phyloP scores from a whole-genome alignment of 169 alveolate species.

The Toxoplasma gondii region DNA sequence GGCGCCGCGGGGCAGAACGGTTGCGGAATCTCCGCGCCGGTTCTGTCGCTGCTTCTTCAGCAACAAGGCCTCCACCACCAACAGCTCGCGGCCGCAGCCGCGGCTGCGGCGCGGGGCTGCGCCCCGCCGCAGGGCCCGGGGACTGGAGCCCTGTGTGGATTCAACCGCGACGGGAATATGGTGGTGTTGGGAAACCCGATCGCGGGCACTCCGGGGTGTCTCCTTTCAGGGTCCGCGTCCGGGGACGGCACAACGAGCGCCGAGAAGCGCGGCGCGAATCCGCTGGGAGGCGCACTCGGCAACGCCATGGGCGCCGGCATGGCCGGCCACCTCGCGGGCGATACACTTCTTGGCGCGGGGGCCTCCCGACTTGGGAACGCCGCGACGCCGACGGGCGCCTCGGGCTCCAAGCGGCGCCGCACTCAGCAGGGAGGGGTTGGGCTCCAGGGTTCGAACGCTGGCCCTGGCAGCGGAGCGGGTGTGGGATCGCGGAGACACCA shows the following conservation, averaged over 20 bases:
- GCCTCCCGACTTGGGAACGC: not conserved
- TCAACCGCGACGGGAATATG: not conserved
- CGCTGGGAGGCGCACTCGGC: not conserved
- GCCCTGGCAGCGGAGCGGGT: not conserved
- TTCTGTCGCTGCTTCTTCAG: not conserved
- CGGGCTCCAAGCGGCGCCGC: not conserved
- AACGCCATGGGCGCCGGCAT: not conserved
- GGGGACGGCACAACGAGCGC: not conserved
- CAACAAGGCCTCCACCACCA: slow-evolving; percentile 20
- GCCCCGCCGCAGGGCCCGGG: not conserved
- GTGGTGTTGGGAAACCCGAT: not conserved
- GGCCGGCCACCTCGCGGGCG: not conserved
- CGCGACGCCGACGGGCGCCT: not conserved
- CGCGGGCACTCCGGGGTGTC: not conserved
- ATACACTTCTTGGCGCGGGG: not conserved
- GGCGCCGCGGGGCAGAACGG: slow-evolving; percentile 2
- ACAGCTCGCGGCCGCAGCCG: not conserved
- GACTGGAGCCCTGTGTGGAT: slow-evolving; percentile 11
- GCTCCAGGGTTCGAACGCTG: not conserved
- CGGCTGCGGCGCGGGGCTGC: slow-evolving; percentile 21
- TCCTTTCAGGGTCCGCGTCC: not conserved
- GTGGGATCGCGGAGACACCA: not conserved
- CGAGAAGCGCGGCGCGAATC: not conserved
- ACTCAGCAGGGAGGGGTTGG: not conserved
- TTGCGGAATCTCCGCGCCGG: slow-evolving; percentile 13